Conservation (phyloP, 2,329 filamentous ascomycete species). For the Fusarium devonianum region DNA sequence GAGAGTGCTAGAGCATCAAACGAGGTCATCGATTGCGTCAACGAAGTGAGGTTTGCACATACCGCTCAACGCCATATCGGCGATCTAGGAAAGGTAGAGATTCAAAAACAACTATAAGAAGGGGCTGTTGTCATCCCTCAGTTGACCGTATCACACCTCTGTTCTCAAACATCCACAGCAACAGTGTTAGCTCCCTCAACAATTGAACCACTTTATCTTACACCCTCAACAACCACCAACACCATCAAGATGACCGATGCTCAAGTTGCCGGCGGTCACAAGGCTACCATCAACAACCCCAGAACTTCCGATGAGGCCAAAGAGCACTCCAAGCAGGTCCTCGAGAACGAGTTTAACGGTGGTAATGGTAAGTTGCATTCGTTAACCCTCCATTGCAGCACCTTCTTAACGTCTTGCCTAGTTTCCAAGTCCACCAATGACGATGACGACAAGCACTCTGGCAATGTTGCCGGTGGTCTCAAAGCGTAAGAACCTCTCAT, state of each 20-base stretch:
- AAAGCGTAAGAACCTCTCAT: conserved; percentile 53
- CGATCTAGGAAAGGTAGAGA: conserved; percentile 1
- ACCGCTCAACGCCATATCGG: background rate
- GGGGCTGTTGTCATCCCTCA: background rate
- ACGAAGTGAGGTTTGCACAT: conserved; percentile 11
- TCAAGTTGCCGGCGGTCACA: conserved; percentile 64
- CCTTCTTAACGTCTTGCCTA: conserved; percentile 1
- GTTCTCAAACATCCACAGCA: background rate
- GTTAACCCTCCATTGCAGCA: background rate
- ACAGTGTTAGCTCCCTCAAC: background rate
- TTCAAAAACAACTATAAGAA: conserved; percentile 26
- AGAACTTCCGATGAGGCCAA: conserved; percentile 63
- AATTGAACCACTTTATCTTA: background rate
- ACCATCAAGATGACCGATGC: conserved; percentile 56
- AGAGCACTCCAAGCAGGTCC: conserved; percentile 60
- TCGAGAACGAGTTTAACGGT: conserved; percentile 58
- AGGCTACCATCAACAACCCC: conserved; percentile 65
- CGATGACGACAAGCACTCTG: conserved; percentile 57
- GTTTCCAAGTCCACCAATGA: conserved; percentile 46
- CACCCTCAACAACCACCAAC: background rate
- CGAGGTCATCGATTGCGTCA: conserved; percentile 33
- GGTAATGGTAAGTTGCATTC: conserved; percentile 44
- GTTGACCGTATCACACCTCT: background rate
- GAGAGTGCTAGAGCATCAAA: background rate
- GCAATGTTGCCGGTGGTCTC: conserved; percentile 59